Percentiles rank a stretch among this genome's conserved stretches.
Conservation (phyloP, 176 grass and related monocot genomes). For the Bromus sterilis region DNA sequence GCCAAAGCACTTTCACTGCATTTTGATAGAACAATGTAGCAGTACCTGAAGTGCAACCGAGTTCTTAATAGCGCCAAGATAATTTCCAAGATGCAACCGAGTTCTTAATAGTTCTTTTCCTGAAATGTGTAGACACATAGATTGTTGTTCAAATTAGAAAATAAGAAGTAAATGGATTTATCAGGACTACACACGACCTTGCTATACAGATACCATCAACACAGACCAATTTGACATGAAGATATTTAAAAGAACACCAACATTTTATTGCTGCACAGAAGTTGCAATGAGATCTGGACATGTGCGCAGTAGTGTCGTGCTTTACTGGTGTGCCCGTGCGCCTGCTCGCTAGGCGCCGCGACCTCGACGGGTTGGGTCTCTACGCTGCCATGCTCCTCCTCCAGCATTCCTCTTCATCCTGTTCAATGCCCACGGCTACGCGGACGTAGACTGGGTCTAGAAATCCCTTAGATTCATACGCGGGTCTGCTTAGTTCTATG, state of each 20-base stretch:
- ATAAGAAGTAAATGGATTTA: neutral
- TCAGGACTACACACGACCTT: neutral
- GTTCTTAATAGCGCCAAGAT: conserved; percentile 95
- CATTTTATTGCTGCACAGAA: neutral
- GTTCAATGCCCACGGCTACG: too few relatives aligned
- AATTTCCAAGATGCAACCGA: conserved; percentile 98
- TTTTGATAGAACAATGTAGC: neutral
- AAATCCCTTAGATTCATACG: too few relatives aligned
- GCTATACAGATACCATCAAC: neutral
- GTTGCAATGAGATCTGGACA: neutral
- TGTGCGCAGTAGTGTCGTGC: too few relatives aligned
- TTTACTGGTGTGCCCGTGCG: too few relatives aligned
- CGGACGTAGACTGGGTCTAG: too few relatives aligned
- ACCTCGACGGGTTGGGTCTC: too few relatives aligned
- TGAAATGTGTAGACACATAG: conserved; percentile 18
- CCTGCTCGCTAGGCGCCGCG: too few relatives aligned
- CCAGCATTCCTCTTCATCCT: too few relatives aligned
- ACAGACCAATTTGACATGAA: neutral
- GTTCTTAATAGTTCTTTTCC: too few relatives aligned
- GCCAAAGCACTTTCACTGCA: neutral
- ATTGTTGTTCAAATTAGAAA: neutral
- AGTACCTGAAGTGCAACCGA: conserved; percentile 92
- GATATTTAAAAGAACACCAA: neutral
- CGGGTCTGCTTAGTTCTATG: too few relatives aligned
- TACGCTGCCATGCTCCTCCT: too few relatives aligned